Evolutionary conservation across 306 rosid species (phyloP), one percentile per base, ranked within the genome.

Genomic region (apple (Malus domestica)): DNA sequence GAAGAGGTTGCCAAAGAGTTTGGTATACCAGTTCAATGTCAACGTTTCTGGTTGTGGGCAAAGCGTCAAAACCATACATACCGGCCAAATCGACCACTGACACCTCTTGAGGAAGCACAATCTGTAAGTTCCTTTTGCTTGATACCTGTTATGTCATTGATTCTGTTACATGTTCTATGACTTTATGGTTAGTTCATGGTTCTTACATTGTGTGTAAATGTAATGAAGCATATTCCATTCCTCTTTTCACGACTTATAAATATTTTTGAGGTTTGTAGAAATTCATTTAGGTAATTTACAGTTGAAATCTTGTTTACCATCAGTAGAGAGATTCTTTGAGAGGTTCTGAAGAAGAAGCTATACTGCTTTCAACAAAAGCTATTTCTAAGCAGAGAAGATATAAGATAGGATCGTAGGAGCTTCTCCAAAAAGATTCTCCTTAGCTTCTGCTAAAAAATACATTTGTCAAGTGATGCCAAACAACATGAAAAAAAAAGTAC

Each of bases 31-130:
- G 92, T 89, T 81, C 90, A 82, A 77, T 87, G 64, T 78, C 98
- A 86, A 75, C 92, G 98, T 12, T 91, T 88, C 80, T 93, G 98
- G 98, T 61, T 93, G 78, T 93, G 98, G 98, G 98, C 98, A 16
- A 93, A 91, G 86, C 86, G 98, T 62, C 96, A 89, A 83, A 93
- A 93, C 82, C 92, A 91, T 76, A 91, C 98, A 27, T 93, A 87
- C 73, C 88, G 98, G 58, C 98, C 93, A 46, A 88, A 85, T 83
- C 88, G 96, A 59, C 92, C 93, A 23, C 70, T 93, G 83, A 82
- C 85, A 65, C 83, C 81, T 8, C 90, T 84, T 70, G 98, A 93
- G 75, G 98, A 93, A 89, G 55, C 86, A 62, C 98, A 91, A 85
- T 76, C 96, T 33, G 98, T 93, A 88, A 82, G 81, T 60, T 59